These are phyloP conservation scores for Gleditsia sinensis DNA, from an alignment of 306 rosid species.

Conservation along the genomic window DNA sequence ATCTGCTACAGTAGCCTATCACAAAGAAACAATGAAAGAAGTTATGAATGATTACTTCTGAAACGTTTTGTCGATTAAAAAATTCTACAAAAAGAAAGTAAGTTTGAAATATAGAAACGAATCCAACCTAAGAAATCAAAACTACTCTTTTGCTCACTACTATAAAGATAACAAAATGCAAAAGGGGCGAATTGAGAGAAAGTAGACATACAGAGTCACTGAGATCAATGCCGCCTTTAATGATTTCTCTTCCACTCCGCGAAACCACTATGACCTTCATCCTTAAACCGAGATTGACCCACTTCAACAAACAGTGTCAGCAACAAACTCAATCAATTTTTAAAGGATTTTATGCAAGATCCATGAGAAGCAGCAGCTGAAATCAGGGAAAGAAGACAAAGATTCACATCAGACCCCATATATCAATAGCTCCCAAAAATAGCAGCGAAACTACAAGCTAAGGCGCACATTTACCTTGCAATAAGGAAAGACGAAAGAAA, in stretches of 20 bases:
- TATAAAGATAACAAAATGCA: not conserved
- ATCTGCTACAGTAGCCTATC: conserved; percentile 91
- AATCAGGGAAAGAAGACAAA: not conserved
- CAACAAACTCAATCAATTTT: conserved; percentile 17
- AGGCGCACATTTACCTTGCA: not conserved
- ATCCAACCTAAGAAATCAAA: conserved; percentile 11
- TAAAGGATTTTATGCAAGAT: conserved; percentile 35
- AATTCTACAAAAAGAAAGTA: not conserved
- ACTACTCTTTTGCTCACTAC: conserved; percentile 8
- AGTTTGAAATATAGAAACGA: not conserved
- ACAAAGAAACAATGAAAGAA: conserved; percentile 29
- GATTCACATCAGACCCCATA: conserved; percentile 28
- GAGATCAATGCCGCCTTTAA: conserved; percentile 83
- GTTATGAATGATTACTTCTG: conserved; percentile 23
- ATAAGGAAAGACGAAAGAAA: too few relatives aligned
- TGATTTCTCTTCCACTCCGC: conserved; percentile 78
- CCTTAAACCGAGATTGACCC: conserved; percentile 36
- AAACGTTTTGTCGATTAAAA: not conserved
- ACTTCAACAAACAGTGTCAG: conserved; percentile 33
- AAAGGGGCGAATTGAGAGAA: not conserved
- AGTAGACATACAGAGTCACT: conserved; percentile 65
- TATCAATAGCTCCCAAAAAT: not conserved
- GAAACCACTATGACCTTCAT: conserved; percentile 88
- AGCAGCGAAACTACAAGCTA: too few relatives aligned
- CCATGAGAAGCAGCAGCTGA: conserved; percentile 16